A percentile compares a stretch with the other conserved stretches of the same genome.
phyloP scores from a whole-genome alignment of 2,329 filamentous ascomycete genomes.

The Chrysosporium queenslandicum region DNA sequence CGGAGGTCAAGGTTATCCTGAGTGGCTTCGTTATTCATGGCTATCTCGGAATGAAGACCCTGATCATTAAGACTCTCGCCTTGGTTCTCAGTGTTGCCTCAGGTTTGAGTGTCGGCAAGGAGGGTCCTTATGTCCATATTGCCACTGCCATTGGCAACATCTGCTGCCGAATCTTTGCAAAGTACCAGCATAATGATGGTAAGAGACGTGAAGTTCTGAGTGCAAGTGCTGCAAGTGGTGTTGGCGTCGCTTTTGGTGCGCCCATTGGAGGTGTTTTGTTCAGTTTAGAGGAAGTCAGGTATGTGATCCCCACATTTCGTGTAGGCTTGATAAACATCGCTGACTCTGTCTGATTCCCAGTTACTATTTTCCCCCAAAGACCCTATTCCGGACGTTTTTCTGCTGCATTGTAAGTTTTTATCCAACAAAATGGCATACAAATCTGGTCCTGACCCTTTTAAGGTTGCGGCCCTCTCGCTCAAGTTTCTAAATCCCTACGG shows the following conservation, averaged over 20 bases:
- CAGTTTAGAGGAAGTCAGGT: conserved; percentile 80
- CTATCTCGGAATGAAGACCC: conserved; percentile 78
- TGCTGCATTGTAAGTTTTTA: conserved; percentile 67
- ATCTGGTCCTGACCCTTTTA: neutral
- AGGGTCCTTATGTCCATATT: conserved; percentile 95
- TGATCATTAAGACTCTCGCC: conserved; percentile 73
- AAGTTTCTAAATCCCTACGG: conserved; percentile 96
- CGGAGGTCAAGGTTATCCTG: conserved; percentile 94
- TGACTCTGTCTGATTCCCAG: conserved; percentile 32
- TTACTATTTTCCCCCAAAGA: conserved; percentile 97
- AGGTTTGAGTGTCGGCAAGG: conserved; percentile 86
- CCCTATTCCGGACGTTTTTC: conserved; percentile 93
- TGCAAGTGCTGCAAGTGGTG: conserved; percentile 80
- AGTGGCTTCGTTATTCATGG: conserved; percentile 95
- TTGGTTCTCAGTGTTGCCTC: conserved; percentile 84
- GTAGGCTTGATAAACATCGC: neutral
- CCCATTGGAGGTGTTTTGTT: conserved; percentile 92
- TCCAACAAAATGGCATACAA: neutral
- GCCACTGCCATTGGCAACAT: conserved; percentile 94
- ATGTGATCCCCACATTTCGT: conserved; percentile 7
- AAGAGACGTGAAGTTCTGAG: conserved; percentile 89
- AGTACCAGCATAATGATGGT: conserved; percentile 88
- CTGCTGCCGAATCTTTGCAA: conserved; percentile 80
- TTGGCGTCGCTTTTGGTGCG: conserved; percentile 86
- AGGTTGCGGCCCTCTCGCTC: conserved; percentile 68